Percentiles rank a stretch among this genome's conserved stretches.
These are phyloP conservation scores for Arthrinium phaeospermum DNA, from an alignment of 2,329 filamentous ascomycete species.

Conservation along the genomic window DNA sequence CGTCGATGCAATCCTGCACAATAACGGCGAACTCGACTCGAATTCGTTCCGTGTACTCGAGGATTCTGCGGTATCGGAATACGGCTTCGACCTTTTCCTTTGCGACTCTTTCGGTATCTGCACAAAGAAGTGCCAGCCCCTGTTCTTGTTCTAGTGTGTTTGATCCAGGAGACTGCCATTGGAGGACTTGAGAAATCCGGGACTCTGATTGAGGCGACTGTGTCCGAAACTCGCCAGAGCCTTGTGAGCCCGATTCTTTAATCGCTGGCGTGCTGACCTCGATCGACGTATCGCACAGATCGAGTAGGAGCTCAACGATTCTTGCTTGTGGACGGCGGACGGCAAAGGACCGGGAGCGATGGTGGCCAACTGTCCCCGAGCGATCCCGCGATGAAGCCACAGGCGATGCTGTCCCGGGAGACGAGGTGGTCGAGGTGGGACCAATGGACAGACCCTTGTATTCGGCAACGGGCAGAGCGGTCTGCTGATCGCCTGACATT, in stretches of 20 bases:
- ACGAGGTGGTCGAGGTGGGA: conserved; percentile 71
- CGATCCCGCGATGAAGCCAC: conserved; percentile 74
- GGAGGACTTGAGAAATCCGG: conserved; percentile 88
- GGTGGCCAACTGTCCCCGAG: conserved; percentile 79
- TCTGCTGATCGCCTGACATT: conserved; percentile 56
- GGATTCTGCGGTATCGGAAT: conserved; percentile 86
- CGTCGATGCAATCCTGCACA: conserved; percentile 94
- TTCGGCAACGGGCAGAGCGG: conserved; percentile 67
- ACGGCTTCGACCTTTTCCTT: conserved; percentile 92
- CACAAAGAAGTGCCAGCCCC: conserved; percentile 83
- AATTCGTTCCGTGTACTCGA: conserved; percentile 96
- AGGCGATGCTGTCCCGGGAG: conserved; percentile 73
- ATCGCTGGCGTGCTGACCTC: conserved; percentile 95
- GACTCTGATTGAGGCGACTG: conserved; percentile 97
- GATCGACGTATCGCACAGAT: conserved; percentile 92
- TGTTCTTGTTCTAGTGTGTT: conserved; percentile 94
- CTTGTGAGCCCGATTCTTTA: conserved; percentile 76
- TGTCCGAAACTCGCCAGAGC: conserved; percentile 80
- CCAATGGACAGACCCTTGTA: conserved; percentile 91
- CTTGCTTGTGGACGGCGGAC: conserved; percentile 87
- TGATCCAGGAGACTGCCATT: conserved; percentile 94
- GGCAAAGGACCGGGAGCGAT: conserved; percentile 85
- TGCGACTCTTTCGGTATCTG: conserved; percentile 85
- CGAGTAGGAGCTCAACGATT: conserved; percentile 92
- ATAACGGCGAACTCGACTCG: conserved; percentile 91